Conservation (phyloP, 192 early-diverging fungal genomes). For the Coemansia sp. region DNA sequence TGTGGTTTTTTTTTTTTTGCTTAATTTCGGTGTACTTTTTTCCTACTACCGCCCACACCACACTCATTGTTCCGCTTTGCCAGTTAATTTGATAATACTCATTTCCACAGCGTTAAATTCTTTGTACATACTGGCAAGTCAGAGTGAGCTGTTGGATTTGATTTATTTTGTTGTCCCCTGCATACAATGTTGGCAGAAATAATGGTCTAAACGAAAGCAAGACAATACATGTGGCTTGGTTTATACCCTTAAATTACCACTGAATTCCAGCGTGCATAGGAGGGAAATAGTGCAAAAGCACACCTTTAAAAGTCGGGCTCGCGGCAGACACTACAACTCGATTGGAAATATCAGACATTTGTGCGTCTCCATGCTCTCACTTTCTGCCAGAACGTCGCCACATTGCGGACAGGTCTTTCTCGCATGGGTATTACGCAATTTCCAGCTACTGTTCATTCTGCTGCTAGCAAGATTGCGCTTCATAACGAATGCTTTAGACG, state of each 20-base stretch:
- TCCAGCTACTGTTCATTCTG: not conserved
- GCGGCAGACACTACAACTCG: slow-evolving; percentile 16
- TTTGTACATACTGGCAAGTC: too few species aligned
- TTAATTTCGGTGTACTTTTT: too few species aligned
- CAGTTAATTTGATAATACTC: too few species aligned
- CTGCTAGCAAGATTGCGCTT: not conserved
- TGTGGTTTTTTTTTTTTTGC: too few species aligned
- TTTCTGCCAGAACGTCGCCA: slow-evolving; percentile 22
- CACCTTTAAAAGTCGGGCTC: not conserved
- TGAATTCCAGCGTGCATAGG: not conserved
- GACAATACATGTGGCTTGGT: not conserved
- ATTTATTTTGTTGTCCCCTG: not conserved
- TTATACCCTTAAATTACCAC: not conserved
- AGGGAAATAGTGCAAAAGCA: not conserved
- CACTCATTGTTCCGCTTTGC: too few species aligned
- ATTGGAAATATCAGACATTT: slow-evolving; percentile 35
- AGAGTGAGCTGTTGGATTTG: too few species aligned
- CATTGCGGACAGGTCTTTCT: slow-evolving; percentile 20
- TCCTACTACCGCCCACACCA: too few species aligned
- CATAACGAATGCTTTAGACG: not conserved
- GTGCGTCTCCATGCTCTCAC: slow-evolving; percentile 23
- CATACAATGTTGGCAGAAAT: not conserved
- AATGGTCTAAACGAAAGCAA: not conserved
- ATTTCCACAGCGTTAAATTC: too few species aligned
- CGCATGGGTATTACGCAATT: not conserved